A percentile compares a stretch with the other conserved stretches of the same genome.
phyloP scores from a whole-genome alignment of 148 eudicot genomes.

The Rhododendron williamsianum region DNA sequence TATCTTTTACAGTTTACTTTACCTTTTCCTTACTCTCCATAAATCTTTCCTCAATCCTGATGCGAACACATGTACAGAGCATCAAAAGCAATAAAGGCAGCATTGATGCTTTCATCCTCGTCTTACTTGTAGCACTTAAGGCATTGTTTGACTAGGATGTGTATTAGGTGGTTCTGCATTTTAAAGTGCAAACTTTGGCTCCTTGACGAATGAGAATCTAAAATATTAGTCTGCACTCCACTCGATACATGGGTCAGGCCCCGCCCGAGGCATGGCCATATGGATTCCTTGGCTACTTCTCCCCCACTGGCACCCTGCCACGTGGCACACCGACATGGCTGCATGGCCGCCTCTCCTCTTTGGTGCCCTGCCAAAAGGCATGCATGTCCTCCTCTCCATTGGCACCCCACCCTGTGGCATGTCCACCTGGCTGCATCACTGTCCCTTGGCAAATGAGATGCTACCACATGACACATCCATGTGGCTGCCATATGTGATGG shows the following conservation, averaged over 20 bases:
- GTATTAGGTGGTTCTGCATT: background rate
- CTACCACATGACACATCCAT: no score
- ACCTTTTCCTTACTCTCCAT: background rate
- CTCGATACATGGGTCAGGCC: background rate
- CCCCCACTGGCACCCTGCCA: background rate
- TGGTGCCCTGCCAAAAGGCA: background rate
- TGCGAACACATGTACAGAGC: background rate
- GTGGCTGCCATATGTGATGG: no score
- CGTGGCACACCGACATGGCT: background rate
- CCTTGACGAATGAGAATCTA: background rate
- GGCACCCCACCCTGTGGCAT: no score
- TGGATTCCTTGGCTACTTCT: background rate
- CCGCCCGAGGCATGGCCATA: background rate
- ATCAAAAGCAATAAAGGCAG: background rate
- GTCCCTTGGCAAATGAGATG: no score
- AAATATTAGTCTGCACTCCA: background rate
- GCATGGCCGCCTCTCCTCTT: background rate
- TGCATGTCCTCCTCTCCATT: no score
- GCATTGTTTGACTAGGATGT: conserved; percentile 4
- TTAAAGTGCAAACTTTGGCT: background rate
- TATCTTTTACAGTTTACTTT: background rate
- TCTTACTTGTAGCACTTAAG: background rate
- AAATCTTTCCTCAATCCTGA: background rate
- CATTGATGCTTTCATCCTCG: background rate
- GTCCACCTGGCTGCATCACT: no score